Evolutionary conservation across 2,329 filamentous ascomycete genomes (phyloP), one percentile per base, ranked within the genome.

Genomic region (Penicillium sp.): DNA sequence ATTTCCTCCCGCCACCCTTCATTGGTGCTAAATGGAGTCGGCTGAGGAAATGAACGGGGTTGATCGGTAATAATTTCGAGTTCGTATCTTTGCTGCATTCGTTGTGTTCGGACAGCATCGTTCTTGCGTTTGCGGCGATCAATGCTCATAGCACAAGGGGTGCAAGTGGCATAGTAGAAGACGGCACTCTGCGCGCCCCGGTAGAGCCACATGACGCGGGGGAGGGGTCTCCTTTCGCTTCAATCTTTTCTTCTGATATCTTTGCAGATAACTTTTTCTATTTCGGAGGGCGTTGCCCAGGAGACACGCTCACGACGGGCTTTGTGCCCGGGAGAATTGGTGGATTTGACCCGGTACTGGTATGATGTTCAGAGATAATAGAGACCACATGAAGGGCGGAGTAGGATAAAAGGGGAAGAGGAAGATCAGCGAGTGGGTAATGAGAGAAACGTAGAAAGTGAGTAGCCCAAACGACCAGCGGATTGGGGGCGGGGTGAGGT

Each of bases 1-100:
- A 97, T 96, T 74, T 97, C 93, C 70, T 95, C 90, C 31, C 84
- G 80, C 93, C 93, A 97, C 76, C 90, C 91, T 13, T 89, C 88
- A 68, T 97, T 97, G 27, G 91, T 96, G 68, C 87, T 88, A 67
- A 91, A 95, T 1, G 91, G 90, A 6, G 72, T 74, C 1, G 89
- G 92, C 68, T 97, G 92, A 50, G 86, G 82, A 73, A 96, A 95
- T 11, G 86, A 75, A 42, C 84, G 85, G 0, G 90, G 90, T 71
- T 92, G 85, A 62, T 91, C 85, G 56, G 72, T 74, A n/a, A 79
- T 61, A 31, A 78, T 14, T 14, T 63, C 61, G 54, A 82, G 83
- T 65, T 89, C 84, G 56, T 87, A 75, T 57, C 81, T 84, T 46
- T 83, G 82, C 71, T 89, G 88, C 64, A 89, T 84, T 64, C 84